These are phyloP conservation scores for Clarireedia sp. DNA, from an alignment of 2,329 filamentous ascomycete genomes.

Conservation along the genomic window DNA sequence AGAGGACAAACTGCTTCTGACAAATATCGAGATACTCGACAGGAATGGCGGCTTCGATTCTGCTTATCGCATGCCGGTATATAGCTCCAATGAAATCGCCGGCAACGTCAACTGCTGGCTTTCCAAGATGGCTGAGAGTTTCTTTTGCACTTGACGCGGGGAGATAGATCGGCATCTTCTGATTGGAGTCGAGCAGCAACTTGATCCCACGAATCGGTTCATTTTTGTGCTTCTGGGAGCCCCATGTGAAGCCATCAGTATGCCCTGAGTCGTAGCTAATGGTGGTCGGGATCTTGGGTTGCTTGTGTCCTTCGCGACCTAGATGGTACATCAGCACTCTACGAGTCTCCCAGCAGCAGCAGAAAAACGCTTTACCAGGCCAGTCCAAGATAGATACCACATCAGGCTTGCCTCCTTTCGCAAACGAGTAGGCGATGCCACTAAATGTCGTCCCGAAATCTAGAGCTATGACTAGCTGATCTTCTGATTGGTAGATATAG, in stretches of 20 bases:
- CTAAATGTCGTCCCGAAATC: conserved; percentile 21
- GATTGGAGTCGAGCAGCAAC: conserved; percentile 23
- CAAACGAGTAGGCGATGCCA: conserved; percentile 15
- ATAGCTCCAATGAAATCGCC: conserved; percentile 24
- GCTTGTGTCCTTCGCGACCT: conserved; percentile 1
- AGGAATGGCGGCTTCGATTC: conserved; percentile 37
- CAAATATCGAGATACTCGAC: conserved; percentile 35
- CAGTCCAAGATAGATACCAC: conserved; percentile 10
- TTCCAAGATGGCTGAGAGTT: conserved; percentile 33
- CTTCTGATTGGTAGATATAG: background rate
- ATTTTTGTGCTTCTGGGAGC: conserved; percentile 2
- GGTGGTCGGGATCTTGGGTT: conserved; percentile 13
- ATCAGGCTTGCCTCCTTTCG: background rate
- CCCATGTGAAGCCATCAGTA: conserved; percentile 11
- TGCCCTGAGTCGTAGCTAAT: conserved; percentile 11
- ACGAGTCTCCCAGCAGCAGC: background rate
- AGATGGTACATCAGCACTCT: background rate
- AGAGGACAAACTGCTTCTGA: conserved; percentile 46
- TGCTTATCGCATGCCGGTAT: conserved; percentile 39
- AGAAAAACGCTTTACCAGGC: conserved; percentile 14
- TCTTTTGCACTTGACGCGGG: conserved; percentile 15
- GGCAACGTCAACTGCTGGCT: conserved; percentile 43
- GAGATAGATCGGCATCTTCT: conserved; percentile 14
- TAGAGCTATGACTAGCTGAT: conserved; percentile 14
- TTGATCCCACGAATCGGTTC: conserved; percentile 19